Evolutionary conservation across 805 yeast genomes (phyloP), one percentile per base, ranked within the genome.

Genomic region (Zygotorulaspora sp.): DNA sequence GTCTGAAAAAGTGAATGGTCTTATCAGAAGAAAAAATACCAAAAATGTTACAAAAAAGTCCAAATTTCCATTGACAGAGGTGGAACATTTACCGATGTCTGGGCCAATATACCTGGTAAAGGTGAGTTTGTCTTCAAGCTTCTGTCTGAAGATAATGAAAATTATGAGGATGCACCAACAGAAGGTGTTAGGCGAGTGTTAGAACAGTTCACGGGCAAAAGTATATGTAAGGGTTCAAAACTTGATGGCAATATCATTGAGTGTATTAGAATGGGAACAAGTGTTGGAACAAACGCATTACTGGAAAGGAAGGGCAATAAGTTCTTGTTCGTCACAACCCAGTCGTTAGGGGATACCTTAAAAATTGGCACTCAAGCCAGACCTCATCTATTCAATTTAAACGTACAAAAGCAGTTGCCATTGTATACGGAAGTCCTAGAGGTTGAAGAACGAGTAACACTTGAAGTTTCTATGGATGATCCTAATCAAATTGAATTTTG

Each of bases 221-320:
- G 15, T 5, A 82, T 83, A 33, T 79, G 86, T 3, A 67, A 83
- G 35, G 74, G 74, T 6, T 59, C 59, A 23, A 77, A 74, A 4
- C 61, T 87, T 41, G 84, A 81, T 42, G 70, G 84, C 1, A 68
- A 77, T 2, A 61, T 63, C 3, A 82, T 87, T 26, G 78, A 75
- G 38, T 72, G 80, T 25, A 76, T 88, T 34, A 70, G 95, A 40
- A 80, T 89, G 83, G 97, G 96, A 2, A 88, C 96, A 4, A 88
- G 96, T 0, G 92, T 88, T 5, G 97, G 97, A 2, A 90, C 97
- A 6, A 90, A 90, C 63, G 96, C 97, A 1, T 70, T 92, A 20
- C 68, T 90, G 41, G 97, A 90, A 56, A 72, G 97, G 45, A 88
- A 88, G 55, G 97, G 97, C 37, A 92, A 88, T 38, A 65, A 77